Conservation (phyloP, 768 basidiomycete species). For the Boletellus sp. region DNA sequence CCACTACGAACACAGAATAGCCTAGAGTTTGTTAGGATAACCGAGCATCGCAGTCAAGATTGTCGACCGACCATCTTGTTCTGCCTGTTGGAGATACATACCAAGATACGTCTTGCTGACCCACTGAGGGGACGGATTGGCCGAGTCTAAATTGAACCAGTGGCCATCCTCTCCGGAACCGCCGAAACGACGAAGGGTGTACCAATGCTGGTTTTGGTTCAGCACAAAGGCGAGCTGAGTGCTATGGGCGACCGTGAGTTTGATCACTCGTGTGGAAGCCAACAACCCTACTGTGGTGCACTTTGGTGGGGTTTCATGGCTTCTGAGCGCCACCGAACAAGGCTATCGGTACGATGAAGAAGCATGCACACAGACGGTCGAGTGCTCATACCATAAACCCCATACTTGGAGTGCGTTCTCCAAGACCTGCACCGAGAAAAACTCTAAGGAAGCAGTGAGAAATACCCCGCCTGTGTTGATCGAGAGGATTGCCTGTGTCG, state of each 20-base stretch:
- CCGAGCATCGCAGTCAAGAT: background rate
- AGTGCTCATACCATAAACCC: constrained; percentile 62
- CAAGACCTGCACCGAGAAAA: constrained; percentile 89
- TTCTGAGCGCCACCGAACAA: constrained; percentile 82
- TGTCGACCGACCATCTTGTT: constrained; percentile 63
- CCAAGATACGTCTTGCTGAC: constrained; percentile 78
- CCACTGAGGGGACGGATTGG: constrained; percentile 69
- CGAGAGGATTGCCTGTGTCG: constrained; percentile 61
- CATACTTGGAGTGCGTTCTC: constrained; percentile 82
- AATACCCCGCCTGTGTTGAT: background rate
- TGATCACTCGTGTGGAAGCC: background rate
- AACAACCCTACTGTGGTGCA: constrained; percentile 63
- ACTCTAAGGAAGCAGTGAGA: constrained; percentile 46
- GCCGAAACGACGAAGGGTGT: constrained; percentile 80
- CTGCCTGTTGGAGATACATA: constrained; percentile 85
- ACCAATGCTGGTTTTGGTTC: constrained; percentile 87
- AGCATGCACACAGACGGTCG: background rate
- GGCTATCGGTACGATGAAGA: constrained; percentile 33
- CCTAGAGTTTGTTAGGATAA: constrained; percentile 41
- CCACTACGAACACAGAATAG: constrained; percentile 78
- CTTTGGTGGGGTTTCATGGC: constrained; percentile 74
- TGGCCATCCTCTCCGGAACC: constrained; percentile 48
- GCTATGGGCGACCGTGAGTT: constrained; percentile 37
- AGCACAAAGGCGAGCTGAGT: constrained; percentile 84
- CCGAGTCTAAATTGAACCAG: constrained; percentile 91